phyloP scores from a whole-genome alignment of 768 basidiomycete species.

The Bullera alba region DNA sequence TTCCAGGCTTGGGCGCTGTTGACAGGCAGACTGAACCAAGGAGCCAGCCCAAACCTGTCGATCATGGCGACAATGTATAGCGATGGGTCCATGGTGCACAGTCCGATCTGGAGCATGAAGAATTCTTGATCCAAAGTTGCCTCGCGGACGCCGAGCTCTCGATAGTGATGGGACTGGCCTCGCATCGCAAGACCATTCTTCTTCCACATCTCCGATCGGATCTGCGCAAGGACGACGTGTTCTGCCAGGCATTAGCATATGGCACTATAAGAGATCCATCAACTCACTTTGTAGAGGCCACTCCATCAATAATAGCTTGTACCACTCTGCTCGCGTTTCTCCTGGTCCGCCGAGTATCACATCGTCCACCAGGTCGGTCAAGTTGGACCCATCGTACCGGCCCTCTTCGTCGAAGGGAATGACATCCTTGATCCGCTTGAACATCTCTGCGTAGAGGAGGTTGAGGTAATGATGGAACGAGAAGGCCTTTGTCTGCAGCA shows the following conservation, averaged over 20 bases:
- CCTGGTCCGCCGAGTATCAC: slow-evolving; percentile 50
- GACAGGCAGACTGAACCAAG: slow-evolving; percentile 60
- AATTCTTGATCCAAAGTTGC: slow-evolving; percentile 94
- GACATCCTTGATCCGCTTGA: slow-evolving; percentile 12
- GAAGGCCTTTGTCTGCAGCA: slow-evolving; percentile 20
- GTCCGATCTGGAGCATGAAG: slow-evolving; percentile 77
- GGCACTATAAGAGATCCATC: neutral
- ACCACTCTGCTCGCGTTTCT: slow-evolving; percentile 53
- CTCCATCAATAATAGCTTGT: slow-evolving; percentile 70
- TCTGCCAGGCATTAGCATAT: slow-evolving; percentile 11
- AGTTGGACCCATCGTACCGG: slow-evolving; percentile 1
- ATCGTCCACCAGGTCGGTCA: slow-evolving; percentile 6
- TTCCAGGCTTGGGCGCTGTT: slow-evolving; percentile 16
- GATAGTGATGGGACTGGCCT: slow-evolving; percentile 89
- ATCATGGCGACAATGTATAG: slow-evolving; percentile 75
- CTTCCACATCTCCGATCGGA: slow-evolving; percentile 91
- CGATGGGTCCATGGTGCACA: slow-evolving; percentile 69
- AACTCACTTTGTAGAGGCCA: slow-evolving; percentile 76
- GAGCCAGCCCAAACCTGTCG: slow-evolving; percentile 75
- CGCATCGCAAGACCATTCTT: slow-evolving; percentile 94
- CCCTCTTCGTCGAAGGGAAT: slow-evolving; percentile 1
- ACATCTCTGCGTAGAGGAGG: slow-evolving; percentile 26
- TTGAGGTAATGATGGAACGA: slow-evolving; percentile 37
- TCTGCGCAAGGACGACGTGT: slow-evolving; percentile 58
- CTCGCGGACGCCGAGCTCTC: slow-evolving; percentile 91